A percentile compares a stretch with the other conserved stretches of the same genome.
phyloP scores from a whole-genome alignment of 305 asterid genomes.

The Fraxinus greggii region DNA sequence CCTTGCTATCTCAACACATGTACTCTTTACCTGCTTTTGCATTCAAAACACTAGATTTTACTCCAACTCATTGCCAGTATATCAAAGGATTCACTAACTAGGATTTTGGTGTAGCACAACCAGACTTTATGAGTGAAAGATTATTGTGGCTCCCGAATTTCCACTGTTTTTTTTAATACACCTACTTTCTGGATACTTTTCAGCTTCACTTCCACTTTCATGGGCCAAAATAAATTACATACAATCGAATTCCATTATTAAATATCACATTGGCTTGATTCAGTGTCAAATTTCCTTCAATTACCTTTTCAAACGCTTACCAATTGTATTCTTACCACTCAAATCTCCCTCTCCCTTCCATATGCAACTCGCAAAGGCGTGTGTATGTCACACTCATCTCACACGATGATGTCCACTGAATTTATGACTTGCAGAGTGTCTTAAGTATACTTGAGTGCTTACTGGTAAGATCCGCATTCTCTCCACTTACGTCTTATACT shows the following conservation, averaged over 20 bases:
- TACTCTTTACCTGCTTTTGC: conserved; percentile 1
- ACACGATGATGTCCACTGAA: conserved; percentile 18
- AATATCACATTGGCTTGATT: conserved; percentile 9
- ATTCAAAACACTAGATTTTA: not conserved
- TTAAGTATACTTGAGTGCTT: not conserved
- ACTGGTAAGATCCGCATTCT: conserved; percentile 5
- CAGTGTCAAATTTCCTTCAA: not conserved
- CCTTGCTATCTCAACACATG: conserved; percentile 11
- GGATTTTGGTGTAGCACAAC: not conserved
- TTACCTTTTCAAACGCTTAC: not conserved
- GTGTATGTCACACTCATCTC: conserved; percentile 28
- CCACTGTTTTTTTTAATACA: not conserved
- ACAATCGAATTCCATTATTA: not conserved
- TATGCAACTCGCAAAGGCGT: conserved; percentile 23
- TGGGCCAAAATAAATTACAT: not conserved
- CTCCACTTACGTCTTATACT: not conserved
- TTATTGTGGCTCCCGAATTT: conserved; percentile 19
- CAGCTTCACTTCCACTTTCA: conserved; percentile 1
- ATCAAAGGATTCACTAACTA: not conserved
- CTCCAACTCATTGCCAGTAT: not conserved
- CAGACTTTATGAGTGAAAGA: not conserved
- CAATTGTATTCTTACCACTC: not conserved
- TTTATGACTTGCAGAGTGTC: not conserved
- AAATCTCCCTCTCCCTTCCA: conserved; percentile 19
- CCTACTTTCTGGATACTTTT: conserved; percentile 19